Percentiles rank a stretch among this genome's conserved stretches.
phyloP scores from a whole-genome alignment of 768 basidiomycete species.

The Austroboletus festivus region DNA sequence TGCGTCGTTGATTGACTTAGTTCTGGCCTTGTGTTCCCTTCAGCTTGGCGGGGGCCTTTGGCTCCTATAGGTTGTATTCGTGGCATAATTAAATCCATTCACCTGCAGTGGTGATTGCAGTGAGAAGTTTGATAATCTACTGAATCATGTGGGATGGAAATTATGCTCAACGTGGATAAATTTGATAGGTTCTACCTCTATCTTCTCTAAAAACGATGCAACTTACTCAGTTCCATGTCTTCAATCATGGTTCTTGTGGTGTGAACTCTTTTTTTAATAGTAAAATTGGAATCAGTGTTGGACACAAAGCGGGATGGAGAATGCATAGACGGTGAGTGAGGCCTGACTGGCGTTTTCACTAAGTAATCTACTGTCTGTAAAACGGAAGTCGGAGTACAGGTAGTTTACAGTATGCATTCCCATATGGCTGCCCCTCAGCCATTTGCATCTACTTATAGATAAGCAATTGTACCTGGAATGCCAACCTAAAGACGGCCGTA shows the following conservation, averaged over 20 bases:
- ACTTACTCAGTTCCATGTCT: slow-evolving; percentile 1
- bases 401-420: too few species aligned
- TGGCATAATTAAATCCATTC: slow-evolving; percentile 1
- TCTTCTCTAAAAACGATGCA: slow-evolving; percentile 5
- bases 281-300: background rate
- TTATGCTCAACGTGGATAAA: background rate
- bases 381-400: too few species aligned
- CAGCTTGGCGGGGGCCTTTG: background rate
- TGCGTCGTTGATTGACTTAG: background rate
- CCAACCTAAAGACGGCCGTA: too few species aligned
- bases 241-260: slow-evolving; percentile 2
- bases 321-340: too few species aligned
- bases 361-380: too few species aligned
- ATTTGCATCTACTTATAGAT: too few species aligned
- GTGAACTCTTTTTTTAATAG: background rate
- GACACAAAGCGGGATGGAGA: too few species aligned
- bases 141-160: slow-evolving; percentile 1
- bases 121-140: background rate
- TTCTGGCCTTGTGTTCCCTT: background rate
- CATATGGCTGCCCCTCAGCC: too few species aligned
- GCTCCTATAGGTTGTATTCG: background rate
- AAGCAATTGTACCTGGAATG: too few species aligned
- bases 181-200: slow-evolving; percentile 3
- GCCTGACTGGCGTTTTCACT: too few species aligned
- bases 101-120: background rate